Evolutionary conservation across 2,329 filamentous ascomycete genomes (phyloP).

Genomic region (Hypoxylon sp.): DNA sequence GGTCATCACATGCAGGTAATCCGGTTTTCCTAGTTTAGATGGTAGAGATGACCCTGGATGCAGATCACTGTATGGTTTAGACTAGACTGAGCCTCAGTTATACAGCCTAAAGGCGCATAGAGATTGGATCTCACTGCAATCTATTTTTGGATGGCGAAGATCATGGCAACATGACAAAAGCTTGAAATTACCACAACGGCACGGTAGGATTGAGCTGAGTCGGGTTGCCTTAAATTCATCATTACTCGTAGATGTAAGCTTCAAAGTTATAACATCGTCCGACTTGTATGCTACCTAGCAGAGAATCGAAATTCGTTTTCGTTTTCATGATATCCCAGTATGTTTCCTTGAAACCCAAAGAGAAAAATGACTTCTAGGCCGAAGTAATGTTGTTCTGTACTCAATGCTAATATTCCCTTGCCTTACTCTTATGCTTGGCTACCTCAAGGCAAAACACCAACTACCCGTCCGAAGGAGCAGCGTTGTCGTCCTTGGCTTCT

Average conservation of each 20-base stretch:
- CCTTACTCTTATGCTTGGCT: background rate
- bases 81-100: conserved; percentile 20
- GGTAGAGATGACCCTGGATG: conserved; percentile 7
- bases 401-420: background rate
- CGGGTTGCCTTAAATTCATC: conserved; percentile 12
- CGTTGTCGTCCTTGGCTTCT: background rate
- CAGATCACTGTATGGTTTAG: conserved; percentile 11
- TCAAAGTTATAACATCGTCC: background rate
- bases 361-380: background rate
- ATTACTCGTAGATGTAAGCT: background rate
- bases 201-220: too few relatives aligned
- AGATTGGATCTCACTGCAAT: conserved; percentile 1
- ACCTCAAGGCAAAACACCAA: background rate
- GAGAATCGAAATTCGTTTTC: conserved; percentile 2
- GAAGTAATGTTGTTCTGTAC: background rate
- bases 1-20: conserved; percentile 3
- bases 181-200: too few relatives aligned
- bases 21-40: conserved; percentile 7
- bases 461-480: background rate
- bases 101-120: conserved; percentile 1
- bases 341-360: background rate
- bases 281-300: conserved; percentile 8
- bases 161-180: conserved; percentile 4
- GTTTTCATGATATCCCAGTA: background rate
- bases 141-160: conserved; percentile 6